phyloP scores from a whole-genome alignment of 2,329 filamentous ascomycete species.

The Fusarium tuaranense region DNA sequence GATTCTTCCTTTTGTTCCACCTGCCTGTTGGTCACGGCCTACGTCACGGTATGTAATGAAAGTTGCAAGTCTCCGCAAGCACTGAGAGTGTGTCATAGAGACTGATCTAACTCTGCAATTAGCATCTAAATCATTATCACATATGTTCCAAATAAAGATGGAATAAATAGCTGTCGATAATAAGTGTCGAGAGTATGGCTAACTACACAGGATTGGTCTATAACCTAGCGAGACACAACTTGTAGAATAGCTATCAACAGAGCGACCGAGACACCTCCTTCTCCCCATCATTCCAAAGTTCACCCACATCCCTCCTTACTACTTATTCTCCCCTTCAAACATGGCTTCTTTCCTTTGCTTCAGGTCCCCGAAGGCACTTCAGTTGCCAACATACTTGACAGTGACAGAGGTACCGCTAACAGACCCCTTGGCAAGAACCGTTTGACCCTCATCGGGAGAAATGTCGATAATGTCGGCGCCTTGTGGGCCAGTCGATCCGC shows the following conservation, averaged over 20 bases:
- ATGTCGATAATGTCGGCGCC: constrained; percentile 11
- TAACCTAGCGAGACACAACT: background rate
- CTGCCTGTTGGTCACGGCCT: too few species aligned
- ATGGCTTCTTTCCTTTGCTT: background rate
- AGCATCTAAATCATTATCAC: background rate
- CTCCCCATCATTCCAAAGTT: background rate
- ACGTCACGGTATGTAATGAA: too few species aligned
- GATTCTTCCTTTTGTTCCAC: too few species aligned
- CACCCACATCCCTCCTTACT: background rate
- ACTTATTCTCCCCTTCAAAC: background rate
- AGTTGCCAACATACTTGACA: constrained; percentile 13
- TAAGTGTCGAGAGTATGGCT: background rate
- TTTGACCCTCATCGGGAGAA: constrained; percentile 10
- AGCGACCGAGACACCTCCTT: background rate
- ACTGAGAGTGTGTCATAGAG: background rate
- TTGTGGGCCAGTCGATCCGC: background rate
- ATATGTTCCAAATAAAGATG: background rate
- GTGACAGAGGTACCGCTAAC: constrained; percentile 10
- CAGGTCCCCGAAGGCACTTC: background rate
- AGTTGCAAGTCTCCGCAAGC: too few species aligned
- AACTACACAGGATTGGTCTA: background rate
- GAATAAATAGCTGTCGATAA: background rate
- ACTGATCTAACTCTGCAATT: background rate
- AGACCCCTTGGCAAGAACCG: constrained; percentile 2
- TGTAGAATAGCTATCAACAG: background rate